Base-by-base conservation (phyloP, 495 filamentous ascomycete genomes). In the Xylaria nigripes region DNA sequence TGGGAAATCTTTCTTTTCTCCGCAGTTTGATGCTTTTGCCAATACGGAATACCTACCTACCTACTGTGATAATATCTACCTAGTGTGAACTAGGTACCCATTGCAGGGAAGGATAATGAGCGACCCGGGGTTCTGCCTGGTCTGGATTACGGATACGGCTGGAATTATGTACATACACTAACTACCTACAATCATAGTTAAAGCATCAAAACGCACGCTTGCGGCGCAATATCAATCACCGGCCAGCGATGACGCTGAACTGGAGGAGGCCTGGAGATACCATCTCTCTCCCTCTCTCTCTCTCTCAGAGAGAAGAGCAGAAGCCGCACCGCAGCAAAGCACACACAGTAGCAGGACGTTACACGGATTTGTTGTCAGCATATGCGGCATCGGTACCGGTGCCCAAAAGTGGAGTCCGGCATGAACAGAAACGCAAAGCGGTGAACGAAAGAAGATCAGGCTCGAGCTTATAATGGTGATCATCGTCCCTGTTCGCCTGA, bases 361-460 rank as follows among this genome's bases (percentile, higher is more conserved):
- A 45, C 53, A 49, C 53, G 29, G 48, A 49, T 55, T 50, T 32
- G 46, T 50, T 55, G 53, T 50, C 22, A 36, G 19, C 46, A 43
- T 45, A 49, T 25, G 23, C 34, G 40, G 30, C 50, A 49, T 32
- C 53, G 53, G 53, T 55, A 48, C 45, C 53, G 53, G 45, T 40
- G 46, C 53, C 45, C 29, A 50, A 49, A 36, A 25, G 43, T 24
- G 30, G 36, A 55, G 45, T 55, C 44, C 43, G 44, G 48, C 45
- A 29, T 19, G 53, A 55, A 45, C 45, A 55, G 46, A 46, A 55
- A 25, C 48, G 32, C 30, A 38, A 55, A 45, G 53, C 53, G 53
- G 53, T 55, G 53, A 55, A 46, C 13, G 36, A 45, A 8, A 49
- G 46, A 55, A 50, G 53, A 55, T 55, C 53, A 55, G 53, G 53